phyloP scores from a whole-genome alignment of 1,284 basidiomycete species.

The Cryptococcus hybrid region DNA sequence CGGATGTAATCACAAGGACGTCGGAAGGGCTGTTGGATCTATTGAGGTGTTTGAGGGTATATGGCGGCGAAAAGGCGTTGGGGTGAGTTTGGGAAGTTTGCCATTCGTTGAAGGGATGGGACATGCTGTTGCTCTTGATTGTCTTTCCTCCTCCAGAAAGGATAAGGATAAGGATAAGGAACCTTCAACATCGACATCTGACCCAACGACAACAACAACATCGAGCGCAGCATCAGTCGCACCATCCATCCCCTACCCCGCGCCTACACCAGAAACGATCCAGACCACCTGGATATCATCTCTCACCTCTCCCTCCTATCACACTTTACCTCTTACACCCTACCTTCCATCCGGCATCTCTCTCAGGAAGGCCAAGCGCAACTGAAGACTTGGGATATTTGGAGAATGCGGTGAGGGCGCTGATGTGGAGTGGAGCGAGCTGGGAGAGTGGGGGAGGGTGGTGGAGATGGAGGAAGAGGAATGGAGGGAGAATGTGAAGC shows the following conservation, averaged over 20 bases:
- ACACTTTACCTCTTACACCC: conserved; percentile 64
- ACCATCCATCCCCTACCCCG: conserved; percentile 2
- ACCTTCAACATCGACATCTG: background rate
- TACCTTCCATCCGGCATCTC: conserved; percentile 62
- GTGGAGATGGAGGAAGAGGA: conserved; percentile 59
- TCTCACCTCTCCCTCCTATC: conserved; percentile 75
- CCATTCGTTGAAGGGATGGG: conserved; percentile 58
- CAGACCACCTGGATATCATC: conserved; percentile 86
- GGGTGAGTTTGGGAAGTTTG: conserved; percentile 81
- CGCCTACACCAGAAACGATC: conserved; percentile 64
- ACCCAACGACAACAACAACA: too few relatives aligned
- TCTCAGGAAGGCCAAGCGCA: conserved; percentile 71
- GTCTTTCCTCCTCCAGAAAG: too few relatives aligned
- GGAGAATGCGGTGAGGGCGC: conserved; percentile 81
- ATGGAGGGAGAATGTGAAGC: conserved; percentile 16
- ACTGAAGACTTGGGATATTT: conserved; percentile 86
- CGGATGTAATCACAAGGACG: conserved; percentile 79
- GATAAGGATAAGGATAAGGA: conserved; percentile 4
- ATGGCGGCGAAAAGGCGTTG: conserved; percentile 87
- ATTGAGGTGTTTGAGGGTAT: conserved; percentile 91
- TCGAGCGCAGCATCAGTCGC: too few relatives aligned
- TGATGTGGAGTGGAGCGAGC: conserved; percentile 70
- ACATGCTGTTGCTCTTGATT: conserved; percentile 16
- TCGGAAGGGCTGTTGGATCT: conserved; percentile 92
- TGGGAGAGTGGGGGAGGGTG: conserved; percentile 71